phyloP scores from a whole-genome alignment of 768 basidiomycete genomes.

The Lactifluus echinatus region DNA sequence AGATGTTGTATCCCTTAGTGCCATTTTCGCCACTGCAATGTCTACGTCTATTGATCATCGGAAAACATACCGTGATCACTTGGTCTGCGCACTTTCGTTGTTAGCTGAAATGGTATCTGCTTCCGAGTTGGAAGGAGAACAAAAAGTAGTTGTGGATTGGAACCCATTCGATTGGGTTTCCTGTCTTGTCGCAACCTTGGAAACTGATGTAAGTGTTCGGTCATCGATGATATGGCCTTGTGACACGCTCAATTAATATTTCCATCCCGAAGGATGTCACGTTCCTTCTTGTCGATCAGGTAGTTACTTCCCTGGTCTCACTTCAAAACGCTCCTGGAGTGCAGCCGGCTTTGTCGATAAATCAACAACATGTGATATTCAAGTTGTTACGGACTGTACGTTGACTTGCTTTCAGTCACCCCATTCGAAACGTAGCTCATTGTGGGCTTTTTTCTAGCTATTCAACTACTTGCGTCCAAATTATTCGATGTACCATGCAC shows the following conservation, averaged over 20 bases:
- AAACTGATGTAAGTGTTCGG: conserved; percentile 42
- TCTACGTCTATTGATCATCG: conserved; percentile 25
- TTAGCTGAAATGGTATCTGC: conserved; percentile 42
- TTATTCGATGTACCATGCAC: conserved; percentile 65
- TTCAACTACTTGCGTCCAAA: conserved; percentile 65
- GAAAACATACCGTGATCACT: conserved; percentile 38
- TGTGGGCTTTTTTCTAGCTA: conserved; percentile 34
- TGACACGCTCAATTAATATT: not conserved
- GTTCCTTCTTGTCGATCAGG: conserved; percentile 18
- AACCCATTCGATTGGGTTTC: conserved; percentile 56
- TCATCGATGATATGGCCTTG: not conserved
- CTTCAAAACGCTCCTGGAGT: conserved; percentile 12
- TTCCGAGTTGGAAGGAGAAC: conserved; percentile 29
- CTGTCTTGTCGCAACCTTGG: conserved; percentile 42
- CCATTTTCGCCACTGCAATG: conserved; percentile 31
- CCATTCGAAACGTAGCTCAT: not conserved
- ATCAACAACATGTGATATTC: conserved; percentile 46
- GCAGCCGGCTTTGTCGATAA: conserved; percentile 29
- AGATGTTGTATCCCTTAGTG: conserved; percentile 41
- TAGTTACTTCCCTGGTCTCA: conserved; percentile 15
- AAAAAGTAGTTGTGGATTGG: conserved; percentile 42
- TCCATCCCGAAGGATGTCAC: conserved; percentile 12
- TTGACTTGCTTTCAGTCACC: not conserved
- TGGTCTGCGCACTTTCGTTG: conserved; percentile 43
- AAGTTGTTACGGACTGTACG: conserved; percentile 50